Evolutionary conservation across 306 rosid species (phyloP).

Genomic region (Rubus parviflorus): DNA sequence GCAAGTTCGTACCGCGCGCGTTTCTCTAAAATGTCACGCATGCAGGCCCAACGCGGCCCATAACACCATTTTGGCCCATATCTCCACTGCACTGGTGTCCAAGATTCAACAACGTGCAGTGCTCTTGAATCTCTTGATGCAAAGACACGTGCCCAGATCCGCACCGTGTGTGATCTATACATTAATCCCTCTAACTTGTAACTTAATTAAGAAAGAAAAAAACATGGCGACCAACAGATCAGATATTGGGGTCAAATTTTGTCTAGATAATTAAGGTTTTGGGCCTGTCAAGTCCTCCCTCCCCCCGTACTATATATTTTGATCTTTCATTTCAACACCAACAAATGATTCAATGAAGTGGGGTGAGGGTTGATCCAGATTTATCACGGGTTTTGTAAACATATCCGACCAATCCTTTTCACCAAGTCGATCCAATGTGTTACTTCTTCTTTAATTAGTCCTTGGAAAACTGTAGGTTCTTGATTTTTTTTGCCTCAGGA

Average conservation of each 20-base stretch:
- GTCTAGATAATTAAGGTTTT: background rate
- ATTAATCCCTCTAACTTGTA: too few relatives aligned
- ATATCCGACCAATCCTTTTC: background rate
- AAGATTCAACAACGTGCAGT: too few relatives aligned
- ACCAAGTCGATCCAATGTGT: background rate
- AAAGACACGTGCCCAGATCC: too few relatives aligned
- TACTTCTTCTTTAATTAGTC: background rate
- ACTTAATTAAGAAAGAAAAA: too few relatives aligned
- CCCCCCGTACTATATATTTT: background rate
- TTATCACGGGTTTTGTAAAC: background rate
- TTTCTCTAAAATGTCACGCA: too few relatives aligned
- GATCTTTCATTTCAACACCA: background rate
- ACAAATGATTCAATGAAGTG: background rate
- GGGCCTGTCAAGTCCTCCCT: background rate
- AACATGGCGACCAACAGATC: background rate
- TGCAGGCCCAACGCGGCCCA: too few relatives aligned
- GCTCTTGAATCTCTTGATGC: too few relatives aligned
- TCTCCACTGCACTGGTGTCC: too few relatives aligned
- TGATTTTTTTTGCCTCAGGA: background rate
- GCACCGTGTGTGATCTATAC: too few relatives aligned
- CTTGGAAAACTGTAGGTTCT: background rate
- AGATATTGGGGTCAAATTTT: background rate
- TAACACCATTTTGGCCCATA: too few relatives aligned
- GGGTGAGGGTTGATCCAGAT: background rate
- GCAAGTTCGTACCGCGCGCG: too few relatives aligned